Base-by-base conservation (phyloP, 2,329 filamentous ascomycete genomes). In the Cordyceps militaris region DNA sequence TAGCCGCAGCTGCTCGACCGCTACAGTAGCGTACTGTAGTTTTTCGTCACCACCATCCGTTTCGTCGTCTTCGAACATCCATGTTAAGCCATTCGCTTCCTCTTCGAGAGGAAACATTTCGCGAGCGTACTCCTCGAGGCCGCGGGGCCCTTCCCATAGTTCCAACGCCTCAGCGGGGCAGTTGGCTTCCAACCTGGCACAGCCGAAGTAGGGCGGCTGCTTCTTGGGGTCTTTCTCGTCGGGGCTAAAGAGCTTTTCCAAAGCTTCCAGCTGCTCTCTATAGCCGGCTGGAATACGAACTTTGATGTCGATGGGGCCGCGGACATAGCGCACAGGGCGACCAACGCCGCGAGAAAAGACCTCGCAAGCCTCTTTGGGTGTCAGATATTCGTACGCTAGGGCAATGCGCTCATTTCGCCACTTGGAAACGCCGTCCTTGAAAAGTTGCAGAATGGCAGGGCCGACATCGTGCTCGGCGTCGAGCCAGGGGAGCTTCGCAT, bases 381-480 rank as follows among this genome's bases (percentile, higher is more conserved):
- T 90, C 48, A 97, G 80, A 64, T 91, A 87, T 70, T 96, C 91
- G 70, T 96, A 97, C 4, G 93, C 91, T 49, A 97, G 79, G 16
- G 92, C 90, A 61, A 97, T 89, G 59, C 92, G 77, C 66, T 80
- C 76, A 53, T 77, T 78, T n/a, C 87, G 86, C 92, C 93, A 97
- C 71, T 90, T 91, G 63, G 81, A 79, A 5, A 89, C 82, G 1
- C 93, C 93, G 69, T 97, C 92, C 73, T 97, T 97, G 79, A 97
- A 93, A 57, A 97, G 86, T 70, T 97, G 93, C 57, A 96, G 77
- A 48, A 97, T 84, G 2, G 93, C 90, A 1, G 94, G 91, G 4
- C 94, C 94, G 44, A 97, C 87, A 66, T 99, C 94, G 68, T 97
- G 93, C 72, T 97, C 94, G 4, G 92, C 91, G 68, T 99, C 94